Evolutionary conservation across 352 stramenopile species (phyloP).

Genomic region (Globisporangium abappressorium): DNA sequence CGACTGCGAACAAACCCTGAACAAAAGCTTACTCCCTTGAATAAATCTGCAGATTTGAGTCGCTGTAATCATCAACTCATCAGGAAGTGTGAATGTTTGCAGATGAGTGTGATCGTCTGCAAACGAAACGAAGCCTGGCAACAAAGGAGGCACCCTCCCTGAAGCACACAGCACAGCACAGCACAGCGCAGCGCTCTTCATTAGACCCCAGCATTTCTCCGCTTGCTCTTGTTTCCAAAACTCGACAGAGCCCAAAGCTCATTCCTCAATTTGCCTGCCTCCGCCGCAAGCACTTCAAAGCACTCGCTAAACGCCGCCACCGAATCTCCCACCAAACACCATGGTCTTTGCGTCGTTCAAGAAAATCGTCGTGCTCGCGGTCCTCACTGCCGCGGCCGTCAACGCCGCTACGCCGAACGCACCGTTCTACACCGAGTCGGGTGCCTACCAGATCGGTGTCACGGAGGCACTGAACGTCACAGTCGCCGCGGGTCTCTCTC

Average conservation of each 20-base stretch:
- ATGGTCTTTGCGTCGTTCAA: conserved; percentile 1
- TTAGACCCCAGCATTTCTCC: not conserved
- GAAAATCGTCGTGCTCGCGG: not conserved
- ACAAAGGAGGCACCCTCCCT: not conserved
- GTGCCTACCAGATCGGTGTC: conserved; percentile 25
- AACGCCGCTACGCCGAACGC: not conserved
- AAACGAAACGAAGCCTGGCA: not conserved
- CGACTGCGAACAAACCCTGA: no score
- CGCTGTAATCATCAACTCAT: not conserved
- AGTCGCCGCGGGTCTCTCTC: conserved; percentile 23
- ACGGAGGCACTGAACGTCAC: conserved; percentile 29
- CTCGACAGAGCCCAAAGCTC: not conserved
- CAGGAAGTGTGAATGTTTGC: not conserved
- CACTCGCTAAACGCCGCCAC: not conserved
- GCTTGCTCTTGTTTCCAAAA: not conserved
- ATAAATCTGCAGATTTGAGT: not conserved
- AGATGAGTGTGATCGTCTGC: not conserved
- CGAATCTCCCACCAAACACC: not conserved
- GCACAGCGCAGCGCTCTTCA: not conserved
- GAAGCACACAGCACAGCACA: not conserved
- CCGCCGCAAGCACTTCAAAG: not conserved
- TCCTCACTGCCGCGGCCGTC: not conserved
- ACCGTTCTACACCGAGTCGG: not conserved
- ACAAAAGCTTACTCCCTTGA: not conserved
- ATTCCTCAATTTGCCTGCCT: not conserved